Evolutionary conservation across 2,329 filamentous ascomycete species (phyloP), one percentile per base, ranked within the genome.

Genomic region (Sordariomycetes sp.): DNA sequence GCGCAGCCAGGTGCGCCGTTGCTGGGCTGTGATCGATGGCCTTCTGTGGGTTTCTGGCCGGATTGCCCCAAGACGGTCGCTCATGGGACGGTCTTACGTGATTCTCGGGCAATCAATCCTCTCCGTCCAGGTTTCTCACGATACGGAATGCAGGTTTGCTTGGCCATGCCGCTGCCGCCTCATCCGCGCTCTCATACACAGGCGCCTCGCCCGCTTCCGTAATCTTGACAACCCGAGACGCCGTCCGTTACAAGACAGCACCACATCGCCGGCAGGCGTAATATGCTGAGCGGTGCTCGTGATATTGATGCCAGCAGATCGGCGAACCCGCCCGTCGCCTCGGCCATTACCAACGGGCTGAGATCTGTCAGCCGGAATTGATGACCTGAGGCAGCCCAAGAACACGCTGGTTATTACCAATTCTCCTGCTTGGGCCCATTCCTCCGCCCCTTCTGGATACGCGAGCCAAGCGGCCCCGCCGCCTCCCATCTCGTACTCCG

Each of bases 381-480:
- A 24, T 8, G n/a, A 14, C 46, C 46, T 24, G 20, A 8, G 46
- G 46, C 43, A 6, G 20, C 46, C 46, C 22, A 20, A 24, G 46
- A 20, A n/a, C 6, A 8, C 46, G 22, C 22, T 50, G 46, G 46
- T 22, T 35, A 57, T 57, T 57, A 57, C 55, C 55, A 57, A 51
- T 57, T 51, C 46, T 50, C 14, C 22, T 56, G 32, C 28, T 51
- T 50, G 43, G 55, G 22, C 55, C 12, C 55, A 28, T 37, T 18
- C 54, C 20, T 46, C 16, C 55, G 40, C 55, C 43, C 54, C 37
- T 8, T 56, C 22, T 24, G n/a, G 16, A 48, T 24, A 37, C 35
- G 22, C 35, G 22, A n/a, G 16, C n/a, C 40, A 46, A 46, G 40
- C 40, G 40, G 28, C 28, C 28, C 28, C 28, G 28, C 28, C 28